These are phyloP conservation scores for Amanita subjunquillea DNA, from an alignment of 768 basidiomycete genomes.

Conservation along the genomic window DNA sequence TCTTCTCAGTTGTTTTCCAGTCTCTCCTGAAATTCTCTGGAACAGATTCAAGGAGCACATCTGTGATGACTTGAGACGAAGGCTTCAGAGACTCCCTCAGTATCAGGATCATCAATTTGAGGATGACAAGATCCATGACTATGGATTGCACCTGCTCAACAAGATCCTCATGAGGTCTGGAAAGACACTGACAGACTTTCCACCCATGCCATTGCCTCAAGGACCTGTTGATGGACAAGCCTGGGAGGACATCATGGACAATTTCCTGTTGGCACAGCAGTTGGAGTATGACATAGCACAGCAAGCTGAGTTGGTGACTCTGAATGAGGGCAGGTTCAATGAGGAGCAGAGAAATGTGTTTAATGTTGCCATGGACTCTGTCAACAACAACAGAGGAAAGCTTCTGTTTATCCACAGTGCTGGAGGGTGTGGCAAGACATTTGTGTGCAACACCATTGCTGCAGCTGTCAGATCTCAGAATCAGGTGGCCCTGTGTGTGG, in stretches of 20 bases:
- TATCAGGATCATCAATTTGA: too few species aligned
- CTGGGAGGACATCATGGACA: slow-evolving; percentile 16
- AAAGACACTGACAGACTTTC: slow-evolving; percentile 13
- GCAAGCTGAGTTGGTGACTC: background rate
- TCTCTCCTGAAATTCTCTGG: too few species aligned
- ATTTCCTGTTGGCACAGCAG: slow-evolving; percentile 23
- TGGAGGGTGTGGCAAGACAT: slow-evolving; percentile 38
- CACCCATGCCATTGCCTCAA: slow-evolving; percentile 20
- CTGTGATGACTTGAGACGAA: too few species aligned
- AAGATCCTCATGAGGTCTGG: slow-evolving; percentile 17
- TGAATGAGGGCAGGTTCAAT: slow-evolving; percentile 16
- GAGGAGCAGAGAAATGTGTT: slow-evolving; percentile 19
- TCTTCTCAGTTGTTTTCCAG: background rate
- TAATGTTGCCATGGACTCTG: slow-evolving; percentile 11
- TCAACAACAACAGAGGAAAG: slow-evolving; percentile 6
- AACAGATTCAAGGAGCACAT: too few species aligned
- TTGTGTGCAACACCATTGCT: slow-evolving; percentile 26
- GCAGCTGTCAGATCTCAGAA: background rate
- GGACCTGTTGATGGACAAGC: slow-evolving; percentile 3
- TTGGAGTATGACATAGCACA: slow-evolving; percentile 14
- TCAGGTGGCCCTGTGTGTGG: too few species aligned
- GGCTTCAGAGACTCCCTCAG: too few species aligned
- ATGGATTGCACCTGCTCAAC: slow-evolving; percentile 15
- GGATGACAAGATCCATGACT: too few species aligned
- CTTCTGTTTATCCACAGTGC: slow-evolving; percentile 11